Percentiles rank a stretch among this genome's conserved stretches.
These are phyloP conservation scores for Globisporangium orthogonon DNA, from an alignment of 352 stramenopile genomes.

Conservation along the genomic window DNA sequence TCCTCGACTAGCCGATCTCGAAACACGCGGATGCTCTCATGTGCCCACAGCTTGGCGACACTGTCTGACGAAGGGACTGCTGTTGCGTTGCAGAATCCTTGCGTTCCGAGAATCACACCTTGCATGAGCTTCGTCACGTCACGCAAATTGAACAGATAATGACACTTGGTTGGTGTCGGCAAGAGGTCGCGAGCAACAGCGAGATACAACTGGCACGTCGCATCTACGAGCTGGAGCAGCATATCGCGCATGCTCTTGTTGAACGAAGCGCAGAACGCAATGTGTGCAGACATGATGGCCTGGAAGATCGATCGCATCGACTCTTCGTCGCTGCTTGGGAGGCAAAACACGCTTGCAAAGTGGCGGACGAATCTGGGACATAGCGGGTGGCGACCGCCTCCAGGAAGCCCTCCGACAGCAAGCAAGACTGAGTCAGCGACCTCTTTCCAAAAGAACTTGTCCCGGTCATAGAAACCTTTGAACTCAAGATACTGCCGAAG, in stretches of 20 bases:
- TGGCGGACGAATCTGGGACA: slow-evolving; percentile 65
- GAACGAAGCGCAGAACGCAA: slow-evolving; percentile 22
- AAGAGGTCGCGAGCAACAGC: slow-evolving; percentile 45
- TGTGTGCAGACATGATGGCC: slow-evolving; percentile 67
- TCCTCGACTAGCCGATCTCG: slow-evolving; percentile 86
- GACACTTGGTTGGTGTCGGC: slow-evolving; percentile 72
- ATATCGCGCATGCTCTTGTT: slow-evolving; percentile 47
- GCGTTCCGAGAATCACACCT: slow-evolving; percentile 61
- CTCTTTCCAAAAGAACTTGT: slow-evolving; percentile 84
- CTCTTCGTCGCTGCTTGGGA: slow-evolving; percentile 61
- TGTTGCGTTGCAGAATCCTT: slow-evolving; percentile 10
- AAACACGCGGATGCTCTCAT: slow-evolving; percentile 90
- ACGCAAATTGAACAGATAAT: slow-evolving; percentile 83
- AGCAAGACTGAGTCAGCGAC: slow-evolving; percentile 61
- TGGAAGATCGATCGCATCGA: slow-evolving; percentile 89
- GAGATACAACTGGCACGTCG: slow-evolving; percentile 59
- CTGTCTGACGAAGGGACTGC: too few relatives aligned
- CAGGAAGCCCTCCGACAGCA: slow-evolving; percentile 48
- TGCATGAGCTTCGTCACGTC: slow-evolving; percentile 80
- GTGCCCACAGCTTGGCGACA: slow-evolving; percentile 79
- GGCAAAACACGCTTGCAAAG: slow-evolving; percentile 57
- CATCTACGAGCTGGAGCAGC: slow-evolving; percentile 44
- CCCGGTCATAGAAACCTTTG: slow-evolving; percentile 71
- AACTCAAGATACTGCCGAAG: slow-evolving; percentile 68
- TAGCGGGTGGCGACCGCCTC: slow-evolving; percentile 45